Conservation (phyloP, 1,284 basidiomycete genomes). For the Ganoderma sinense region DNA sequence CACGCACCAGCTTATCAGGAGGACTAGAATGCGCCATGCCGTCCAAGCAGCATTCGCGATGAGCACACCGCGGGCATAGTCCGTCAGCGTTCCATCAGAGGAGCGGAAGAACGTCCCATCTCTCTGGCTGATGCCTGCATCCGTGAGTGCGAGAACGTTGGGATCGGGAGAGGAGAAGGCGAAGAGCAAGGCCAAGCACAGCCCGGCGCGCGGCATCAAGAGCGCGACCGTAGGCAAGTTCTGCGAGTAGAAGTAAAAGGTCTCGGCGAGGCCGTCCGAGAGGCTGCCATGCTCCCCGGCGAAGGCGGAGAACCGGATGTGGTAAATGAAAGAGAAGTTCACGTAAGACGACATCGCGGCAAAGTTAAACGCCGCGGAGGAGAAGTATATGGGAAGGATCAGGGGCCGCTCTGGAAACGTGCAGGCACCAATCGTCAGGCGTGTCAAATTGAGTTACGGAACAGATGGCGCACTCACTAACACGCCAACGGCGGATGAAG, state of each 20-base stretch:
- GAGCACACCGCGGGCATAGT: constrained; percentile 77
- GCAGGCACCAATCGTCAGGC: not conserved
- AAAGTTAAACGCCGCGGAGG: constrained; percentile 76
- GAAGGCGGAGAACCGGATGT: constrained; percentile 77
- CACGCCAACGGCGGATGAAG: constrained; percentile 82
- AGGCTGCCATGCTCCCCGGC: constrained; percentile 57
- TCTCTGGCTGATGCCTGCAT: constrained; percentile 56
- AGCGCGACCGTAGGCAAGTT: constrained; percentile 80
- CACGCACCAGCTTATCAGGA: constrained; percentile 72
- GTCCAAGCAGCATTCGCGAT: constrained; percentile 82
- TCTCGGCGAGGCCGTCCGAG: constrained; percentile 77
- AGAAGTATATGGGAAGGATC: constrained; percentile 84
- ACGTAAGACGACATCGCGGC: constrained; percentile 80
- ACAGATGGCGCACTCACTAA: constrained; percentile 68
- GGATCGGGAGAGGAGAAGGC: constrained; percentile 63
- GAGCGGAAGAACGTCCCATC: constrained; percentile 78
- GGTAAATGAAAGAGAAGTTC: constrained; percentile 83
- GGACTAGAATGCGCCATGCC: constrained; percentile 69
- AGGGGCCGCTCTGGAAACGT: constrained; percentile 66
- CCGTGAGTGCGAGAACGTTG: constrained; percentile 53
- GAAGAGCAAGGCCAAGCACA: constrained; percentile 74
- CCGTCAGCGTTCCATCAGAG: constrained; percentile 68
- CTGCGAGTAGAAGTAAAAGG: constrained; percentile 81
- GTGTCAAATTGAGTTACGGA: constrained; percentile 15
- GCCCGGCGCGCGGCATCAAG: constrained; percentile 81